Evolutionary conservation across 2,329 filamentous ascomycete species (phyloP), one percentile per base, ranked within the genome.

Genomic region (Lasiodiplodia citricola): DNA sequence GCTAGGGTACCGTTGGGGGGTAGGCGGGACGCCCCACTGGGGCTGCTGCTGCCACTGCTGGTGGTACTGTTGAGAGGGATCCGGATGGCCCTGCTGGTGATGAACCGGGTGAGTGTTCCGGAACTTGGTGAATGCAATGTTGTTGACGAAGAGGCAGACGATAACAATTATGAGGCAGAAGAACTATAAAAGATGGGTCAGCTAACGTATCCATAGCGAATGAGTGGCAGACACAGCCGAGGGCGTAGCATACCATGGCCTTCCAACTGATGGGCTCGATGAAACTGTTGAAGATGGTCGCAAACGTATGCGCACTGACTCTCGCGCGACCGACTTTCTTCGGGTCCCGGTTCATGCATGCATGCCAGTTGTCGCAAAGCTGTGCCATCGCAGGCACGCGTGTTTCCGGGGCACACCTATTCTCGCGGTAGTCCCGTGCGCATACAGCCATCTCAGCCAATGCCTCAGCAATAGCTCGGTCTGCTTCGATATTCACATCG

Each of bases 221-320:
- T 25, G 5, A 44, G 13, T 13, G 51, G 13, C 51, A 25, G 8
- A 50, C 18, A n/a, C 31, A 35, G 37, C n/a, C 25, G 25, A 14
- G 16, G 25, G 14, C 37, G 18, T 10, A 4, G 79, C 82, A 71
- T 84, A 89, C 88, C 85, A 92, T 90, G 13, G 89, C 87, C 80
- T 97, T 97, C 80, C 93, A 91, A 71, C 91, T 93, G 79, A 98
- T 94, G 6, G 92, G 90, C 74, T 97, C 93, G 4, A 97, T 90
- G 78, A 98, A 97, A 75, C 91, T 91, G 78, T 98, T 97, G 80
- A 98, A 91, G 51, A 99, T 97, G 76, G 93, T 89, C 0, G 95
- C 95, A 76, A 97, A 92, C 31, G 94, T 96, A 75, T 92, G 91
- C 5, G 93, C 94, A 21, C 91, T 93, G 50, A 97, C 89, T 74